phyloP scores from a whole-genome alignment of 1,284 basidiomycete genomes.

The Cryptococcus sp. region DNA sequence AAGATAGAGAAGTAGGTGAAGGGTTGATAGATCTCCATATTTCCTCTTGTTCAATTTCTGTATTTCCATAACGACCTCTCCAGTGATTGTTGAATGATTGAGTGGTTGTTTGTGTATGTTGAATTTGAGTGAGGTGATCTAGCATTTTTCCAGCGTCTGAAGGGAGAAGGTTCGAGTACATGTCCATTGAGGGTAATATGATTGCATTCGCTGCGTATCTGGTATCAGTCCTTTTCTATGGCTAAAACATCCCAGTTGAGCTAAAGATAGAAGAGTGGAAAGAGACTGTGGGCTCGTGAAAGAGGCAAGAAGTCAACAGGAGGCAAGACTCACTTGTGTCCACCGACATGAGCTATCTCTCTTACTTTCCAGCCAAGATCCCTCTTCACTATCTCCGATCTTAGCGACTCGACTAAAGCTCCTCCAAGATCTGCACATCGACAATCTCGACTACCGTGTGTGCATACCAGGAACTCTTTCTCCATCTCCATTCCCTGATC shows the following conservation, averaged over 20 bases:
- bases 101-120: neutral
- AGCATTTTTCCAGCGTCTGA: slow-evolving; percentile 58
- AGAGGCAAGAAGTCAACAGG: too few species aligned
- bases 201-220: slow-evolving; percentile 76
- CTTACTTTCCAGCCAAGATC: slow-evolving; percentile 29
- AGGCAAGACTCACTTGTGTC: slow-evolving; percentile 73
- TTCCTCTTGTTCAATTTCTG: slow-evolving; percentile 59
- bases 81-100: slow-evolving; percentile 52
- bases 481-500: neutral
- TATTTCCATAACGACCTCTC: slow-evolving; percentile 71
- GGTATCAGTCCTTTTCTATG: neutral
- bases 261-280: too few species aligned
- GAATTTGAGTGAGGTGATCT: slow-evolving; percentile 50
- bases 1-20: too few species aligned
- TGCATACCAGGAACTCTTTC: slow-evolving; percentile 62
- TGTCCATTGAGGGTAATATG: slow-evolving; percentile 70
- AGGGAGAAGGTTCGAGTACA: slow-evolving; percentile 61
- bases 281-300: too few species aligned
- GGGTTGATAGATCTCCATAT: slow-evolving; percentile 17
- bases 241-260: too few species aligned
- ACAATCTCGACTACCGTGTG: slow-evolving; percentile 66
- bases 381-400: slow-evolving; percentile 43
- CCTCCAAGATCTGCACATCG: slow-evolving; percentile 66
- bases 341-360: slow-evolving; percentile 74
- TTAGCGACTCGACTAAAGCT: slow-evolving; percentile 37